phyloP scores from a whole-genome alignment of 352 stramenopile genomes.

The Pythium guiyangense region DNA sequence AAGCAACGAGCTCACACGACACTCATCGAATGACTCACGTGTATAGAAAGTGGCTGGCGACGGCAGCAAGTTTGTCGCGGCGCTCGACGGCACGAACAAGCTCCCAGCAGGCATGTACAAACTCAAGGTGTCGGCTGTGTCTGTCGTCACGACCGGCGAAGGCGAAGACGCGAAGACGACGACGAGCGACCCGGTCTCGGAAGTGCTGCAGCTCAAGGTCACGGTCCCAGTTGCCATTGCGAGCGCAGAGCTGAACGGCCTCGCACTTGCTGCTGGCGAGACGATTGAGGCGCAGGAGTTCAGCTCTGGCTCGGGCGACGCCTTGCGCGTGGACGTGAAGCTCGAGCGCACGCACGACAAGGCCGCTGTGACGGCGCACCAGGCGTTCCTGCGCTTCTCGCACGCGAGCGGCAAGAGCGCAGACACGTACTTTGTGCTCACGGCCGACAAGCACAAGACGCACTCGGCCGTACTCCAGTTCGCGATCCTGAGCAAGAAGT shows the following conservation, averaged over 20 bases:
- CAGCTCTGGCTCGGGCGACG: slow-evolving; percentile 53
- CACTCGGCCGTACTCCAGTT: slow-evolving; percentile 53
- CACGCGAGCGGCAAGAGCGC: slow-evolving; percentile 38
- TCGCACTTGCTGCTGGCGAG: slow-evolving; percentile 40
- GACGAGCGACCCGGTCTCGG: slow-evolving; percentile 18
- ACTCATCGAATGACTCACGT: background rate
- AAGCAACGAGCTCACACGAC: background rate
- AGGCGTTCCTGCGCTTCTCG: slow-evolving; percentile 76
- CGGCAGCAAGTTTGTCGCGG: slow-evolving; percentile 51
- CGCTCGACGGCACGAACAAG: slow-evolving; percentile 35
- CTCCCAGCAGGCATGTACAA: slow-evolving; percentile 72
- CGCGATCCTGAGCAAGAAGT: slow-evolving; percentile 69
- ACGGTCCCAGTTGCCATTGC: slow-evolving; percentile 57
- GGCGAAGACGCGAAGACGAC: slow-evolving; percentile 21
- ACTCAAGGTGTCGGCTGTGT: slow-evolving; percentile 57
- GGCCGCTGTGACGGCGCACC: slow-evolving; percentile 53
- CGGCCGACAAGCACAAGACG: slow-evolving; percentile 27
- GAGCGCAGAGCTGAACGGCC: slow-evolving; percentile 50
- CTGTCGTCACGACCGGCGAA: slow-evolving; percentile 20
- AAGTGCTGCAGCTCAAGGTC: slow-evolving; percentile 76
- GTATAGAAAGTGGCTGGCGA: slow-evolving; percentile 56
- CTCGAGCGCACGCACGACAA: slow-evolving; percentile 58
- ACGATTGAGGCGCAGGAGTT: slow-evolving; percentile 49
- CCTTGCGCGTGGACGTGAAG: slow-evolving; percentile 49
- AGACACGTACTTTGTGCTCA: slow-evolving; percentile 75